A percentile compares a stretch with the other conserved stretches of the same genome.
These are phyloP conservation scores for Sporisorium iseilematis-ciliati DNA, from an alignment of 1,284 basidiomycete species.

Conservation along the genomic window DNA sequence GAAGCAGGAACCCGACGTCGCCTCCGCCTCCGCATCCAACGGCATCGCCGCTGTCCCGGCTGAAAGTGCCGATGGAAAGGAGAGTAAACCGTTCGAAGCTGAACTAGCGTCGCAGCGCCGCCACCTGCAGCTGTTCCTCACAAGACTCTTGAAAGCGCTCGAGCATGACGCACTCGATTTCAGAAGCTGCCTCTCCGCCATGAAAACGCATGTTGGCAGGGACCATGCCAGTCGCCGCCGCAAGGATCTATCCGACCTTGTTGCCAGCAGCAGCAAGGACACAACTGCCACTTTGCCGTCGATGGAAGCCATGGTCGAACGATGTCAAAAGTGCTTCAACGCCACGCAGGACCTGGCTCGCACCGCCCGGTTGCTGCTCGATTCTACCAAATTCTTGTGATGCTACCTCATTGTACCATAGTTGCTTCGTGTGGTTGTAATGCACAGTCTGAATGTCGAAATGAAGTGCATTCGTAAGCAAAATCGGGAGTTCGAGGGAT, in stretches of 20 bases:
- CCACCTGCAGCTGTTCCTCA: conserved; percentile 10
- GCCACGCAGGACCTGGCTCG: conserved; percentile 15
- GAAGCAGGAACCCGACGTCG: neutral
- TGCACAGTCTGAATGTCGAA: neutral
- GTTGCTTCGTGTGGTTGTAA: neutral
- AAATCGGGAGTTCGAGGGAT: neutral
- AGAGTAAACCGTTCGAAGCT: neutral
- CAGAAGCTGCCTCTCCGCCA: conserved; percentile 20
- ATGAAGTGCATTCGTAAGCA: neutral
- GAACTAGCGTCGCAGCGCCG: neutral
- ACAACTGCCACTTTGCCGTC: conserved; percentile 12
- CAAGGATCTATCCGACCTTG: neutral
- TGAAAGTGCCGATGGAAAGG: neutral
- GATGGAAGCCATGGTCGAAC: conserved; percentile 13
- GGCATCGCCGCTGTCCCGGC: neutral
- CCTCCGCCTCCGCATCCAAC: neutral
- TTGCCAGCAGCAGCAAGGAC: conserved; percentile 2
- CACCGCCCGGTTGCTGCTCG: conserved; percentile 12
- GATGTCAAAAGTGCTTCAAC: conserved; percentile 13
- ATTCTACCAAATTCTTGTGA: neutral
- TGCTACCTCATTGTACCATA: too few species aligned
- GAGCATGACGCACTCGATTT: conserved; percentile 29
- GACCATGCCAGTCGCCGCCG: conserved; percentile 4
- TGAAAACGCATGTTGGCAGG: conserved; percentile 26
- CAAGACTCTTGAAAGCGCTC: conserved; percentile 30